Evolutionary conservation across 768 basidiomycete genomes (phyloP), one percentile per base, ranked within the genome.

Genomic region (Pulveroboletus sp.): DNA sequence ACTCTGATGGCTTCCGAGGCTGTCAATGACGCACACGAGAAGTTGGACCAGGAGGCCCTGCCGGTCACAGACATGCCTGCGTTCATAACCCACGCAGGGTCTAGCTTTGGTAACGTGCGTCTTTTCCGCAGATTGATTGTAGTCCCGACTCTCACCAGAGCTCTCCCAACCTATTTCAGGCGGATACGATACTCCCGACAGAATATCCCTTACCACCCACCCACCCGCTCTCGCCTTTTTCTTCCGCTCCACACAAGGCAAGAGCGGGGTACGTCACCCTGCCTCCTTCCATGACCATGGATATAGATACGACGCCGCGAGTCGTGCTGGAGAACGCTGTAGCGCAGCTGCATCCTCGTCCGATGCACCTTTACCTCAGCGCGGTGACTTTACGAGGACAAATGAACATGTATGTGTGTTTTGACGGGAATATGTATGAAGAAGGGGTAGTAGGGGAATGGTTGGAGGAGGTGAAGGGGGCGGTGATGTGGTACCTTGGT

Each of bases 101-200:
- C 60, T 4, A 64, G 38, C 33, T 7, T 46, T 24, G 77, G 76
- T 11, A 70, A 52, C 20, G 58, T 65, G 38, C 33, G 51, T 44
- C 40, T 29, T 10, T 29, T 21, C 11, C 25, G 5, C 16, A 3
- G 8, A 29, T 29, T 7, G 8, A 29, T 29, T 7, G 2, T 29
- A 2, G 27, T 29, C 27, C 8, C 2, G 12, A 24, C 16, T 33
- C 11, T 17, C 2, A 16, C 6, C 19, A 9, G 8, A n/a, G n/a
- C n/a, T n/a, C n/a, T n/a, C 6, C 20, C 35, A 10, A n/a, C 27
- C 27, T 4, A 8, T 24, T 17, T 2, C 3, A 78, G 75, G 21
- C 67, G 16, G 72, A 73, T 44, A 63, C 27, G 8, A 29, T 29
- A 29, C 27, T 29, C 27, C 27, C 27, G 27, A 29, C 27, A 2